phyloP scores from a whole-genome alignment of 352 stramenopile species.

The Phytophthora multivora region DNA sequence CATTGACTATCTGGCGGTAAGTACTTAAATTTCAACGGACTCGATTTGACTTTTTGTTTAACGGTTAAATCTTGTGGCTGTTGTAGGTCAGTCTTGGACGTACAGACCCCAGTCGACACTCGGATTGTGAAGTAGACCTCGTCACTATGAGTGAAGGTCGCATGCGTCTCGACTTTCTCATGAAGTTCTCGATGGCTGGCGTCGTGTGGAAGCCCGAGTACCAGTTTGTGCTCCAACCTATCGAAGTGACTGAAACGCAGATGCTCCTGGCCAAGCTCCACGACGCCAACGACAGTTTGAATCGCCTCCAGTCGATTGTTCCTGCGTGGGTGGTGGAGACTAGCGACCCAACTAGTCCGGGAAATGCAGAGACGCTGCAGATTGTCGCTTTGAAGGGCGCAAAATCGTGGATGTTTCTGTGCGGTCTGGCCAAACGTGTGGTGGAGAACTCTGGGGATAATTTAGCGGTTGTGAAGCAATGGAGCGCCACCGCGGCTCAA shows the following conservation, averaged over 20 bases:
- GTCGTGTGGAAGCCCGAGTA: conserved; percentile 35
- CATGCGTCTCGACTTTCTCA: conserved; percentile 28
- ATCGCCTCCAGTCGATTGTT: conserved; percentile 31
- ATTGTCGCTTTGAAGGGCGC: conserved; percentile 20
- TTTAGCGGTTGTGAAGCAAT: conserved; percentile 6
- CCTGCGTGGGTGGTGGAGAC: conserved; percentile 23
- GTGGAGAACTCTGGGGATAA: conserved; percentile 15
- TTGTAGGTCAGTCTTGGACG: conserved; percentile 21
- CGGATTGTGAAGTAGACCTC: conserved; percentile 27
- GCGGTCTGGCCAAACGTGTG: conserved; percentile 8
- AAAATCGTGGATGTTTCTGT: conserved; percentile 26
- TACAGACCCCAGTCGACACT: not conserved
- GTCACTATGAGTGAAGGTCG: conserved; percentile 28
- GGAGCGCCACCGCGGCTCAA: not conserved
- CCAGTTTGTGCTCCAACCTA: conserved; percentile 33
- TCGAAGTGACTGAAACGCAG: conserved; percentile 34
- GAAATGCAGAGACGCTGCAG: conserved; percentile 17
- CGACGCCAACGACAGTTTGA: conserved; percentile 30
- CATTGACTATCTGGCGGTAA: conserved; percentile 33
- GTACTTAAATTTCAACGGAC: too few species aligned
- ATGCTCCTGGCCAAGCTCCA: conserved; percentile 30
- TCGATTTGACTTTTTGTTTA: not conserved
- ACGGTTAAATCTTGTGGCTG: not conserved
- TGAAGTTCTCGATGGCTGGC: conserved; percentile 31
- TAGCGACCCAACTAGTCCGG: not conserved